Evolutionary conservation across 176 grass and related monocot species (phyloP).

Genomic region (Musa beccarii): DNA sequence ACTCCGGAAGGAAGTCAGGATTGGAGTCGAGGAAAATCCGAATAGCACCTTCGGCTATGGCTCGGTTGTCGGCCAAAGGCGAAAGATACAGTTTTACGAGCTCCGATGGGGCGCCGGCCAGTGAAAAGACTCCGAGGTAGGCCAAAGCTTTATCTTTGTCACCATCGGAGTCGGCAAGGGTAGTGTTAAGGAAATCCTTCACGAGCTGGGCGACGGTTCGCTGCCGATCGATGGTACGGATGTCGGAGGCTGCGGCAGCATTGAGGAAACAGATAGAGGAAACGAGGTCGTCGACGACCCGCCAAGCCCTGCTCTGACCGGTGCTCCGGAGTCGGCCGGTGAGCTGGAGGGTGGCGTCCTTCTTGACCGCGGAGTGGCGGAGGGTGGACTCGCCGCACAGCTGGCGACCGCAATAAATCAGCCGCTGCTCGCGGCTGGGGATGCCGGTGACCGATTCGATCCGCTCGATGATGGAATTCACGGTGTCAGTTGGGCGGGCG

Average conservation of each 20-base stretch:
- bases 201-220: conserved; percentile 45
- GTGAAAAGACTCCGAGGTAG: conserved; percentile 58
- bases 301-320: conserved; percentile 56
- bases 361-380: conserved; percentile 29
- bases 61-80: not conserved
- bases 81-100: conserved; percentile 77
- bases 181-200: conserved; percentile 44
- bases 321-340: conserved; percentile 67
- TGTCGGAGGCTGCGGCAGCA: not conserved
- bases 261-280: conserved; percentile 1
- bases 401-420: conserved; percentile 69
- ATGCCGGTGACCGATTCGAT: conserved; percentile 25
- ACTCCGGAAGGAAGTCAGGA: conserved; percentile 23
- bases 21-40: conserved; percentile 38
- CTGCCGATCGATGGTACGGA: not conserved
- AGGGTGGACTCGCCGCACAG: conserved; percentile 52
- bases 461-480: conserved; percentile 36
- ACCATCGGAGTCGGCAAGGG: not conserved
- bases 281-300: conserved; percentile 66
- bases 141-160: conserved; percentile 22
- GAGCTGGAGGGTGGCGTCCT: conserved; percentile 65
- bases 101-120: conserved; percentile 43
- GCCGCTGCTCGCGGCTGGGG: conserved; percentile 39
- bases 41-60: conserved; percentile 46
- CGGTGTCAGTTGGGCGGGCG: conserved; percentile 39